A percentile compares a stretch with the other conserved stretches of the same genome.
phyloP scores from a whole-genome alignment of 768 basidiomycete species.

The Russula sp. region DNA sequence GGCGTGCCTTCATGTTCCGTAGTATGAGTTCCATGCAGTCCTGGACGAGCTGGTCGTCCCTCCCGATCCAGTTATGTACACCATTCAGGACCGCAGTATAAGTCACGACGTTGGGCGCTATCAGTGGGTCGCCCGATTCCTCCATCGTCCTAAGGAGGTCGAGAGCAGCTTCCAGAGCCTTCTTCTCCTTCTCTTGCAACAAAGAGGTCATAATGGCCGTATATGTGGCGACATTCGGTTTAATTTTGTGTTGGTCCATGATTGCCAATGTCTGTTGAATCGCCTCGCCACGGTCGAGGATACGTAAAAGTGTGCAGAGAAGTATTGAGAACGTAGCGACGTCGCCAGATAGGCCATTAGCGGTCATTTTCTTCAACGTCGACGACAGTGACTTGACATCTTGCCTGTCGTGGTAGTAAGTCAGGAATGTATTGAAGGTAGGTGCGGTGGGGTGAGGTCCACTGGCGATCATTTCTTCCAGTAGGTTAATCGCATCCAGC shows the following conservation, averaged over 20 bases:
- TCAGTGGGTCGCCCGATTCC: slow-evolving; percentile 34
- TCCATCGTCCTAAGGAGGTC: slow-evolving; percentile 77
- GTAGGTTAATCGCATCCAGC: slow-evolving; percentile 34
- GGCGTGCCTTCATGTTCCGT: slow-evolving; percentile 50
- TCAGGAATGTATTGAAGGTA: slow-evolving; percentile 78
- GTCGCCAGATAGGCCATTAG: slow-evolving; percentile 57
- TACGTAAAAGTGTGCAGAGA: slow-evolving; percentile 67
- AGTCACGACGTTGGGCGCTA: slow-evolving; percentile 67
- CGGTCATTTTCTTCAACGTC: slow-evolving; percentile 52
- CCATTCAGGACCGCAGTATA: slow-evolving; percentile 78
- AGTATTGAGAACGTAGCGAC: slow-evolving; percentile 85
- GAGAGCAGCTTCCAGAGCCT: slow-evolving; percentile 56
- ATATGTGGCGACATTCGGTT: slow-evolving; percentile 71
- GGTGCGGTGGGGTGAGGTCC: slow-evolving; percentile 66
- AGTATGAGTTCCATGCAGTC: slow-evolving; percentile 47
- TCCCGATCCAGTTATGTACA: slow-evolving; percentile 55
- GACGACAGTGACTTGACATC: slow-evolving; percentile 58
- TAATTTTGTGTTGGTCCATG: slow-evolving; percentile 71
- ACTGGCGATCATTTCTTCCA: slow-evolving; percentile 35
- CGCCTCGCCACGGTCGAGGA: slow-evolving; percentile 56
- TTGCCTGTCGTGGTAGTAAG: slow-evolving; percentile 53
- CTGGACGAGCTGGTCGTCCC: slow-evolving; percentile 39
- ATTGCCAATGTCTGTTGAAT: slow-evolving; percentile 54
- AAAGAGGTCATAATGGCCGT: slow-evolving; percentile 76
- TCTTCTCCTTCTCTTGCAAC: slow-evolving; percentile 48